phyloP scores from a whole-genome alignment of 2,329 filamentous ascomycete genomes.

The Thielaviopsis cerberus region DNA sequence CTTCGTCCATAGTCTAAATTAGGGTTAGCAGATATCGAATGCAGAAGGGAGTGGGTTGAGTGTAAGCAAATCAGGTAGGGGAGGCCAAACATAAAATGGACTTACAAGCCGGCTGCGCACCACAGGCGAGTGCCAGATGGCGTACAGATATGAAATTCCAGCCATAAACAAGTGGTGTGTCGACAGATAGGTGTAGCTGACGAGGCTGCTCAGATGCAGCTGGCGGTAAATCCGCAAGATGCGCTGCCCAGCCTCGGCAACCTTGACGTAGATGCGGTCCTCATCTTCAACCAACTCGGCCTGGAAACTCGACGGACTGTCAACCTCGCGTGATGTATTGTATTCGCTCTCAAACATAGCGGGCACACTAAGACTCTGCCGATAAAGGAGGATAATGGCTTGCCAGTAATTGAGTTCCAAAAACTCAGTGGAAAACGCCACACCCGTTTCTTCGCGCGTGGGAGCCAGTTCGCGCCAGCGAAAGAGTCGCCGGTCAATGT shows the following conservation, averaged over 20 bases:
- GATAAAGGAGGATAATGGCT: conserved; percentile 84
- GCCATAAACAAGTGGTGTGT: conserved; percentile 97
- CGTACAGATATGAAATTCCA: conserved; percentile 86
- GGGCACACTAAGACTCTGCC: conserved; percentile 75
- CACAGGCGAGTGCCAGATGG: conserved; percentile 86
- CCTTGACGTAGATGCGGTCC: conserved; percentile 80
- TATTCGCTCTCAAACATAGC: conserved; percentile 68
- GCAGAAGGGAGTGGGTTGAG: background rate
- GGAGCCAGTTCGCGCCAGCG: conserved; percentile 79
- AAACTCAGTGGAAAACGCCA: conserved; percentile 77
- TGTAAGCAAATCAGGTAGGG: background rate
- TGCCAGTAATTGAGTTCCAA: conserved; percentile 96
- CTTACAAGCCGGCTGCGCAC: conserved; percentile 72
- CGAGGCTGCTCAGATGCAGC: conserved; percentile 67
- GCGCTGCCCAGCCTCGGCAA: conserved; percentile 85
- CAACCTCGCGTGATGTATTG: conserved; percentile 43
- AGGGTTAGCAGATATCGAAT: conserved; percentile 16
- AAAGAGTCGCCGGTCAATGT: conserved; percentile 65
- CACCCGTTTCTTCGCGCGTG: conserved; percentile 59
- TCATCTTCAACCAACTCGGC: conserved; percentile 60
- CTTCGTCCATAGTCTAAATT: conserved; percentile 70
- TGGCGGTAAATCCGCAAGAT: conserved; percentile 81
- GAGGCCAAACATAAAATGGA: conserved; percentile 13
- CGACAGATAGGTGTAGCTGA: conserved; percentile 90
- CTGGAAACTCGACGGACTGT: conserved; percentile 42